These are phyloP conservation scores for Gymnopilus dilepis DNA, from an alignment of 768 basidiomycete species.

Conservation along the genomic window DNA sequence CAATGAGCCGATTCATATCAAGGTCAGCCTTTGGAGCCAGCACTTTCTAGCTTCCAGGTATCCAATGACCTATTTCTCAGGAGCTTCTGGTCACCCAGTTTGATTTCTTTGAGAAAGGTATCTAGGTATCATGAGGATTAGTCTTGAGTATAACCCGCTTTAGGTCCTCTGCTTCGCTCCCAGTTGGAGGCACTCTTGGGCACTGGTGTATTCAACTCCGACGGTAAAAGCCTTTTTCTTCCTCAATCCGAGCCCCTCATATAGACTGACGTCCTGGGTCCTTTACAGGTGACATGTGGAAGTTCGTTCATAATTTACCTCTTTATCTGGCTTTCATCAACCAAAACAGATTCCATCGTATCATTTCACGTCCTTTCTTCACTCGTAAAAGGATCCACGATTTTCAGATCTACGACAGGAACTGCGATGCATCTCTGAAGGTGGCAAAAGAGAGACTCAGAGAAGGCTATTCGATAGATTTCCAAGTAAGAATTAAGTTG, in stretches of 20 bases:
- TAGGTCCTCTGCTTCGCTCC: conserved; percentile 29
- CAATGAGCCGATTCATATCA: too few species aligned
- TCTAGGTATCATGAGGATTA: too few species aligned
- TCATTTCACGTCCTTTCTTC: conserved; percentile 77
- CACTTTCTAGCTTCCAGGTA: not conserved
- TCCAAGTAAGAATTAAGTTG: conserved; percentile 52
- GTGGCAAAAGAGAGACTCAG: conserved; percentile 49
- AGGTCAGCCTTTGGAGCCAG: conserved; percentile 25
- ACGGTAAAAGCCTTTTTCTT: conserved; percentile 51
- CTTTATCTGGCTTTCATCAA: too few species aligned
- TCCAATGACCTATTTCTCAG: conserved; percentile 20
- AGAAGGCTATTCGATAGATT: conserved; percentile 57
- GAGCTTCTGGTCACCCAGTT: conserved; percentile 56
- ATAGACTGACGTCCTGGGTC: not conserved
- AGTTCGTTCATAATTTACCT: conserved; percentile 48
- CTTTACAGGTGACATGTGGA: conserved; percentile 68
- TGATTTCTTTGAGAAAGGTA: conserved; percentile 52
- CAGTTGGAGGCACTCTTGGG: conserved; percentile 50
- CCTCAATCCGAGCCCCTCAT: conserved; percentile 30
- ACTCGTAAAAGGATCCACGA: conserved; percentile 61
- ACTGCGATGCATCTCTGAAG: conserved; percentile 50
- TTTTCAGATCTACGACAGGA: conserved; percentile 65
- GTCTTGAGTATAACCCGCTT: not conserved
- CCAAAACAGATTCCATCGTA: conserved; percentile 58
- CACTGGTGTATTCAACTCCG: conserved; percentile 62